Evolutionary conservation across 257 asterid species (phyloP), one percentile per base, ranked within the genome.

Genomic region (Primulina eburnea): DNA sequence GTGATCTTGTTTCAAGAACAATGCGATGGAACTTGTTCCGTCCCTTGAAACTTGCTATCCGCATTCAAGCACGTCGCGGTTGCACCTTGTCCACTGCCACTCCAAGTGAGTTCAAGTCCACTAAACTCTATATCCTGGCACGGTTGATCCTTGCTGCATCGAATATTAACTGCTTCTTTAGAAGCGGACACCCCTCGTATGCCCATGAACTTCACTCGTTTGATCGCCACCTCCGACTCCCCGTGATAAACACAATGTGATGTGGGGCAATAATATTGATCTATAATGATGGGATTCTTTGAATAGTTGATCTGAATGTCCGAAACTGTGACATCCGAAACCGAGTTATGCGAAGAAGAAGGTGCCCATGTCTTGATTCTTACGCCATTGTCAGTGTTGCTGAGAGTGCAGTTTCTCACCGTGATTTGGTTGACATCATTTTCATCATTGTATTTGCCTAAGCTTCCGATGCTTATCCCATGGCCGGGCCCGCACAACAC

Each of bases 261-360:
- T 11, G 24, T 0, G 8, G 90, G 94, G 62, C 94, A 85, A 8
- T 87, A 87, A 20, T 66, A 20, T 12, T 88, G 95, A 70, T 88
- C 95, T 14, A 88, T 82, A 29, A 82, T 12, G 76, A 88, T 71
- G 0, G 92, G 95, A 55, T 28, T 28, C 30, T 28, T 28, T 28
- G 30, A 28, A 28, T 28, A 28, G 30, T 3, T 2, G 30, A 28
- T 28, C 30, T 28, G 30, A 28, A 28, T 28, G 30, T 28, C 30
- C 30, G 30, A 28, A 28, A 28, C 30, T 2, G 30, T 28, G 26
- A 24, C 26, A 24, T 28, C 30, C 30, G 30, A 28, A 28, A 28
- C 30, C 3, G 30, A 2, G 30, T 28, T 28, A 28, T 3, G 30
- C 30, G 30, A 28, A 28, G 30, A 28, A 28, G 30, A 28, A 28